phyloP scores from a whole-genome alignment of 2,329 filamentous ascomycete species.

The Fusarium marasasianum region DNA sequence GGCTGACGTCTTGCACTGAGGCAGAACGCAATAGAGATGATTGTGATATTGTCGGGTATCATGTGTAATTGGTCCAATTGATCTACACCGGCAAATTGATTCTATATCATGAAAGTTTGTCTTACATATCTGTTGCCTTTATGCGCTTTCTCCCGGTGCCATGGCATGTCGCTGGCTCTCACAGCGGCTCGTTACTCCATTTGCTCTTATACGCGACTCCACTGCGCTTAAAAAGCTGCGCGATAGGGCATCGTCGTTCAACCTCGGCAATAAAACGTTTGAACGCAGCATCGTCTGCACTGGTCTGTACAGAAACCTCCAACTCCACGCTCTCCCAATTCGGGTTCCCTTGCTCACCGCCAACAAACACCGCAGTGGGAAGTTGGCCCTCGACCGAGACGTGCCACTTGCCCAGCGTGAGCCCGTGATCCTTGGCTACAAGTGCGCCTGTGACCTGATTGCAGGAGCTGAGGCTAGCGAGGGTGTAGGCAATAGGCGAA shows the following conservation, averaged over 20 bases:
- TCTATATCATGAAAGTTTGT: fast-evolving
- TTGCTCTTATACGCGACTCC: neutral
- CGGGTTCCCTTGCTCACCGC: neutral
- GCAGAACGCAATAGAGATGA: neutral
- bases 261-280: neutral
- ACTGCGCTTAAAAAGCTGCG: neutral
- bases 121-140: neutral
- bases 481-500: neutral
- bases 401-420: neutral
- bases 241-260: neutral
- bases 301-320: neutral
- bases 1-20: neutral
- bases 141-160: fast-evolving
- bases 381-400: neutral
- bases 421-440: neutral
- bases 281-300: neutral
- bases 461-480: neutral
- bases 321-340: neutral
- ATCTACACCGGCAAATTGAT: fast-evolving
- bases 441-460: neutral
- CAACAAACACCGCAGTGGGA: neutral
- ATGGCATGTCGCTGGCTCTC: fast-evolving
- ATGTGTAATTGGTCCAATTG: neutral
- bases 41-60: neutral
- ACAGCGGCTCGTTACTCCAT: neutral